Base-by-base conservation (phyloP, 495 filamentous ascomycete species). In the Daldinia grandis region DNA sequence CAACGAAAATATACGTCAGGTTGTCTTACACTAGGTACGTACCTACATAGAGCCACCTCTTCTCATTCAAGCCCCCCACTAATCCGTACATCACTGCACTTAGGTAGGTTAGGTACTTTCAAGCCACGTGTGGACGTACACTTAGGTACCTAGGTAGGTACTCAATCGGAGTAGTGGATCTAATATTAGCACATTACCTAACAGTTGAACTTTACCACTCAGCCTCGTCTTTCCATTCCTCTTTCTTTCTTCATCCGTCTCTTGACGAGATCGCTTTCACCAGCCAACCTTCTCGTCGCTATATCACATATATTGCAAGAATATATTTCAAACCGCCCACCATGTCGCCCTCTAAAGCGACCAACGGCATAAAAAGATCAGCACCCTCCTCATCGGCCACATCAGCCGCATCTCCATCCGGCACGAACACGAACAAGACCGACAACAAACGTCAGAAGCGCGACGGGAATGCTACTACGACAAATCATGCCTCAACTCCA, bases 401-500 rank as follows among this genome's bases (percentile, higher is more conserved):
- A 10, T 66, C 73, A 5, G 30, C 51, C 49, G 40, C 64, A 31
- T 56, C 73, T 38, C 62, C 66, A 25, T n/a, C 40, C 10, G 17
- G 19, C 21, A 17, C 31, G 21, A 70, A 49, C 10, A 37, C 70
- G 30, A 66, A 37, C 55, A 76, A 75, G 54, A 31, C 66, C 15
- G 72, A 75, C 17, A 69, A 64, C 35, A 77, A 77, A 59, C 75
- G 75, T 53, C 75, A 76, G 33, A 77, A 76, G 65, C 75, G 75
- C 65, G 75, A 77, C n/a, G 64, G 66, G 58, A 37, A 30, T 35
- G 31, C 21, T 33, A 8, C 49, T 57, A 44, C 47, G 40, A 67
- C 55, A 8, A 66, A 71, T 19, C 56, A 64, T 64, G 80, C 81
- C 27, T 83, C 84, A 6, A 81, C 79, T 9, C 79, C 84, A 7